Evolutionary conservation across 2,329 filamentous ascomycete species (phyloP), one percentile per base, ranked within the genome.

Genomic region (Aureobasidium sp.): DNA sequence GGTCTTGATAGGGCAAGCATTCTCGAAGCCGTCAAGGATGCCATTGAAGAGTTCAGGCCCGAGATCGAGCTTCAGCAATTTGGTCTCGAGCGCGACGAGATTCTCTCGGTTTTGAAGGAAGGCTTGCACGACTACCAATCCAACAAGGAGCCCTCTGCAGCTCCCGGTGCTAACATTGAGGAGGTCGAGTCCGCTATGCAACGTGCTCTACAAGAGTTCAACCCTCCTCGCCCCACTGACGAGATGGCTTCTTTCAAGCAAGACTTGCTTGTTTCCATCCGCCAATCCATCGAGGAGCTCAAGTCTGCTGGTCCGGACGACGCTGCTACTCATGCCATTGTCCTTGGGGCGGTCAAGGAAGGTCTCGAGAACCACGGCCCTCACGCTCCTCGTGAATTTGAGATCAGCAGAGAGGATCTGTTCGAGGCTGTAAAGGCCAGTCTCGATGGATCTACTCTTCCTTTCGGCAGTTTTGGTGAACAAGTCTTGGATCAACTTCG

Each of bases 1-100:
- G 59, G 67, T 74, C 48, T 71, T 68, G 41, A 73, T 70, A 32
- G 71, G 70, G 88, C 95, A 44, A 88, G 94, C 55, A 88, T 97
- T 30, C 79, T 97, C 2, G 79, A 86, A 24, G 90, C 90, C 3
- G 86, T 97, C 12, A 84, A 84, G 60, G 90, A 95, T 61, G 91
- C 90, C 1, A 95, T 90, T 82, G 91, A 96, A 65, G 88, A 84
- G 51, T 95, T 95, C 71, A 95, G 95, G 70, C 91, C 91, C 1
- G 89, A 96, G 62, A 89, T 95, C 47, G 85, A 95, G 61, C 78
- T 95, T 4, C 86, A 95, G 61, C 89, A 95, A 62, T 86, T 94
- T 57, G 91, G 90, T 2, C 75, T 97, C 1, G 91, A 95, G 66
- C 80, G 89, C 4, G 89, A 96, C 11, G 91, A 97, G 64, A 86